Evolutionary conservation across 768 basidiomycete genomes (phyloP).

Genomic region (Tricholoma sp.): DNA sequence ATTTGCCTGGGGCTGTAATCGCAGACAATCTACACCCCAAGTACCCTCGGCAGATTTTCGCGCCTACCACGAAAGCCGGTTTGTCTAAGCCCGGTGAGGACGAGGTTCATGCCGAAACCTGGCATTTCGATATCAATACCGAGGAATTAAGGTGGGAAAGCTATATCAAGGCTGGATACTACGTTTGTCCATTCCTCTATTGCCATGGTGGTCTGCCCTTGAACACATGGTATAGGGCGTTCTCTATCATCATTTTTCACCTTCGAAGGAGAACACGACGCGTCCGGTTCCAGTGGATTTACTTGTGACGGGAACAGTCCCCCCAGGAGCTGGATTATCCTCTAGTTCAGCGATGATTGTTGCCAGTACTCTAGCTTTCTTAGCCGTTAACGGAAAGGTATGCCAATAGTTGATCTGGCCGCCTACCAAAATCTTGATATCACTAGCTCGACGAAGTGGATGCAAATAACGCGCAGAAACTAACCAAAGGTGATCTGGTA

Average conservation of each 20-base stretch:
- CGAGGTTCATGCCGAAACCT: slow-evolving; percentile 42
- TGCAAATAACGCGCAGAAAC: not conserved
- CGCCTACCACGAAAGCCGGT: slow-evolving; percentile 36
- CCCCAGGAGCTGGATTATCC: slow-evolving; percentile 81
- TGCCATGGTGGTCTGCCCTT: not conserved
- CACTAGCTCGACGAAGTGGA: slow-evolving; percentile 12
- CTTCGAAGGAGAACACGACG: slow-evolving; percentile 10
- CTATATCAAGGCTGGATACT: slow-evolving; percentile 84
- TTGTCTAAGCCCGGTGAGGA: slow-evolving; percentile 27
- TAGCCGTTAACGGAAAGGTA: slow-evolving; percentile 71
- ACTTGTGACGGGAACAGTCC: slow-evolving; percentile 77
- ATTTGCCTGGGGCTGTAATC: slow-evolving; percentile 47
- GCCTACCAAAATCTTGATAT: not conserved
- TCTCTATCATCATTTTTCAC: slow-evolving; percentile 53
- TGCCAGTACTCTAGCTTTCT: slow-evolving; percentile 74
- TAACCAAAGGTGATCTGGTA: slow-evolving; percentile 71
- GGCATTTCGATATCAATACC: slow-evolving; percentile 75
- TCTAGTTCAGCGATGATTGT: slow-evolving; percentile 91
- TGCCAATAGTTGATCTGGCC: not conserved
- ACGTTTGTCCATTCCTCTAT: slow-evolving; percentile 40
- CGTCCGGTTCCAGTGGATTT: slow-evolving; percentile 62
- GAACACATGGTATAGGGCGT: slow-evolving; percentile 45
- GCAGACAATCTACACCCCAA: slow-evolving; percentile 58
- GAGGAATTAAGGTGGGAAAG: slow-evolving; percentile 76
- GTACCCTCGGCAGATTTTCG: slow-evolving; percentile 57